Evolutionary conservation across 352 stramenopile genomes (phyloP), one percentile per base, ranked within the genome.

Genomic region (Globisporangium camurandrum): DNA sequence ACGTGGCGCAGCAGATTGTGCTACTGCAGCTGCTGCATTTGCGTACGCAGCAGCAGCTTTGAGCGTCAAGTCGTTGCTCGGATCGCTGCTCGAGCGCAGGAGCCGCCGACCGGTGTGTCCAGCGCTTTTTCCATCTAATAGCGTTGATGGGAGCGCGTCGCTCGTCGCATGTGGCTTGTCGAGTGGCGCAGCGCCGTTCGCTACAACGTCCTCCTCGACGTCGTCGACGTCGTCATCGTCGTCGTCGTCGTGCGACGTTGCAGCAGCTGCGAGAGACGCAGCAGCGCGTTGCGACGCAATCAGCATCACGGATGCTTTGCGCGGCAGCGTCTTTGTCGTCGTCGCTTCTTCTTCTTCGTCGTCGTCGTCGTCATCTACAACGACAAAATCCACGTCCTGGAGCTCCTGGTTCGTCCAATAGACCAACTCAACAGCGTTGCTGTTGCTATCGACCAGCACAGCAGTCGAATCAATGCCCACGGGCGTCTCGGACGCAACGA

Each of bases 331-430:
- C 20, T 39, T 17, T 11, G 24, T n/a, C 41, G 26, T 17, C 24
- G 1, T 19, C n/a, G n/a, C n/a, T n/a, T n/a, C n/a, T n/a, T n/a
- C n/a, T n/a, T 43, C 16, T 49, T 37, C 9, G 7, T 16, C 10
- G n/a, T 28, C 17, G 34, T 38, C 3, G 8, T 7, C 10, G 5
- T 24, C 40, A 33, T 20, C 19, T 3, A 20, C 17, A 12, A 46
- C 50, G 4, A 56, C 2, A 17, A 56, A 56, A n/a, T 56, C 50
- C 2, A 33, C 42, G 8, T 56, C 50, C 22, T 56, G 50, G 20
- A 45, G 50, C 9, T 33, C 50, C 27, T 56, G 50, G 3, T 43
- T 31, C 22, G 40, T 34, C 5, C 31, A 3, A 14, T 45, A 56
- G 23, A 48, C 31, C 19, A 56, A 26, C 19, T 50, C 50, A 1